A percentile compares a stretch with the other conserved stretches of the same genome.
Evolutionary conservation across 2,329 filamentous ascomycete species (phyloP).

Genomic region (Fusarium sp.): DNA sequence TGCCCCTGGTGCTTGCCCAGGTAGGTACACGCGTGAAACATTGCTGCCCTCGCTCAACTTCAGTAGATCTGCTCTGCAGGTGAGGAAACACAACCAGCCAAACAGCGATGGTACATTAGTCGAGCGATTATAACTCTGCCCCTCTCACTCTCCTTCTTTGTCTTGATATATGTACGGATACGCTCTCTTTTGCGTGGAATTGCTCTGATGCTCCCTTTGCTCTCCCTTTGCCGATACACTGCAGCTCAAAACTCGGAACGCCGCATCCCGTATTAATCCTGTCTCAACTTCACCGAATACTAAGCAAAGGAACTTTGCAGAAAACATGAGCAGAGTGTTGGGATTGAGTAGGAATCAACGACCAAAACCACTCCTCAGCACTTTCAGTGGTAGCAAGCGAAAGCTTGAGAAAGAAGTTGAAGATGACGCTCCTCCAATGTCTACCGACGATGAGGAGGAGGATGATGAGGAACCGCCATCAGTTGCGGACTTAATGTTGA

Average conservation of each 20-base stretch:
- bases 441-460: constrained; percentile 48
- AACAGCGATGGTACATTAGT: constrained; percentile 1
- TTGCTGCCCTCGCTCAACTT: background rate
- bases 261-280: background rate
- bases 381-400: constrained; percentile 4
- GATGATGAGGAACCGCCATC: constrained; percentile 28
- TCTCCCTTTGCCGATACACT: background rate
- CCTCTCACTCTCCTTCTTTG: background rate
- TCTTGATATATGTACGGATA: background rate
- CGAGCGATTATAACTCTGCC: background rate
- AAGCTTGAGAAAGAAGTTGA: constrained; percentile 26
- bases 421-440: constrained; percentile 44
- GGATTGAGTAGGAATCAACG: constrained; percentile 39
- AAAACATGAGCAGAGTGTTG: constrained; percentile 20
- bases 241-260: background rate
- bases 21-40: background rate
- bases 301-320: background rate
- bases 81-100: constrained; percentile 10
- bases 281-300: background rate
- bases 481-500: constrained; percentile 1
- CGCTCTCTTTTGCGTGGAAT: background rate
- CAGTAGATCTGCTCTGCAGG: background rate
- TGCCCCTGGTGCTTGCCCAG: background rate
- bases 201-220: background rate
- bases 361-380: constrained; percentile 33